A percentile compares a stretch with the other conserved stretches of the same genome.
These are phyloP conservation scores for Epithele typhae DNA, from an alignment of 768 basidiomycete genomes.

Conservation along the genomic window DNA sequence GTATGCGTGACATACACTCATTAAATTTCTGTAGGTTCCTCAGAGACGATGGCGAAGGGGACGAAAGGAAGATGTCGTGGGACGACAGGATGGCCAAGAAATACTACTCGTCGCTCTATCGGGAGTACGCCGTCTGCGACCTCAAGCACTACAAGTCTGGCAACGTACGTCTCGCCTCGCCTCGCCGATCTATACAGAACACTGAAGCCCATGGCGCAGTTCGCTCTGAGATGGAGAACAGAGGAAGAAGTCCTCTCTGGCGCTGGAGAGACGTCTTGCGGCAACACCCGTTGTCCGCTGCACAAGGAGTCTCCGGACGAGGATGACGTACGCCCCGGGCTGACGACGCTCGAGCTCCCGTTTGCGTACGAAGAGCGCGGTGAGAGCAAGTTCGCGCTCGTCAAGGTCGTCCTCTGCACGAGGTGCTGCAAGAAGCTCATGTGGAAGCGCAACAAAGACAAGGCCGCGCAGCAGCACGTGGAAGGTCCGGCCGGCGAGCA, in stretches of 20 bases:
- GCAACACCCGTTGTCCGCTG: slow-evolving; percentile 80
- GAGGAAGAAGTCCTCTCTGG: slow-evolving; percentile 86
- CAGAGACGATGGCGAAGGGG: slow-evolving; percentile 49
- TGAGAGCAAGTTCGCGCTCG: slow-evolving; percentile 71
- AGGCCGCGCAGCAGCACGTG: slow-evolving; percentile 21
- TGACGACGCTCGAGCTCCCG: slow-evolving; percentile 83
- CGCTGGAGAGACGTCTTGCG: slow-evolving; percentile 85
- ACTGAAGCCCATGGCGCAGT: slow-evolving; percentile 36
- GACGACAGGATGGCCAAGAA: slow-evolving; percentile 84
- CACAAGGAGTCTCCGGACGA: slow-evolving; percentile 27
- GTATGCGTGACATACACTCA: background rate
- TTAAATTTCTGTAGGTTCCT: slow-evolving; percentile 54
- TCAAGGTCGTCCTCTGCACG: slow-evolving; percentile 85
- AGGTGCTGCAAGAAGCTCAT: slow-evolving; percentile 80
- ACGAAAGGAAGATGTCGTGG: slow-evolving; percentile 49
- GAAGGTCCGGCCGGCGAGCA: too few relatives aligned
- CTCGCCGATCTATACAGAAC: background rate
- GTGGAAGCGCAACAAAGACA: slow-evolving; percentile 78
- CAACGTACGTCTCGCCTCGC: slow-evolving; percentile 52
- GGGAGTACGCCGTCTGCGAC: slow-evolving; percentile 90
- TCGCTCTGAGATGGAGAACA: slow-evolving; percentile 91
- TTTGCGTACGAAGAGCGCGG: slow-evolving; percentile 85
- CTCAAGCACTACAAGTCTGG: slow-evolving; percentile 95
- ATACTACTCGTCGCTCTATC: slow-evolving; percentile 84
- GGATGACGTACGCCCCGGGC: slow-evolving; percentile 21